A percentile compares a stretch with the other conserved stretches of the same genome.
These are phyloP conservation scores for Carpinus fangiana DNA, from an alignment of 306 rosid genomes.

Conservation along the genomic window DNA sequence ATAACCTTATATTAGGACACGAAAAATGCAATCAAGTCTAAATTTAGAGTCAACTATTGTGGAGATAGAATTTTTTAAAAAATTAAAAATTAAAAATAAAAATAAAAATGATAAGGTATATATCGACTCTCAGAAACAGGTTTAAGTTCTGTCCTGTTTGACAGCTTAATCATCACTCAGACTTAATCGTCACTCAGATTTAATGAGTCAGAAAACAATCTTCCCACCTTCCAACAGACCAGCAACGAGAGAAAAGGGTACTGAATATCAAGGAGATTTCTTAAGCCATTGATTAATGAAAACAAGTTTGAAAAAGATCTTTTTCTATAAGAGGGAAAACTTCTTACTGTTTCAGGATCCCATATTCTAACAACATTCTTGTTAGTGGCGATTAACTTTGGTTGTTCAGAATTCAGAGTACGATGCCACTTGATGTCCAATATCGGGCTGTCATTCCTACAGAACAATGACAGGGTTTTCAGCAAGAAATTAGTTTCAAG, in stretches of 20 bases:
- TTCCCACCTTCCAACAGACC: background rate
- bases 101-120: background rate
- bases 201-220: background rate
- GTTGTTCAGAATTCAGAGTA: conserved; percentile 66
- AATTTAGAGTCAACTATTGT: background rate
- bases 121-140: background rate
- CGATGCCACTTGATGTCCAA: conserved; percentile 95
- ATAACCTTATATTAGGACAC: background rate
- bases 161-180: background rate
- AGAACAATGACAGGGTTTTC: conserved; percentile 26
- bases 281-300: conserved; percentile 17
- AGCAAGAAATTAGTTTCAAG: conserved; percentile 7
- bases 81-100: no score
- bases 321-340: conserved; percentile 17
- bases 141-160: background rate
- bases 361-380: conserved; percentile 83
- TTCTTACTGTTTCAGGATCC: conserved; percentile 78
- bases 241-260: background rate
- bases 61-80: background rate
- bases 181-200: background rate
- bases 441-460: conserved; percentile 89
- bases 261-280: conserved; percentile 13
- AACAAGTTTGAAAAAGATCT: background rate
- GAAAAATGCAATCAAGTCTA: background rate
- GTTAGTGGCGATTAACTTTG: conserved; percentile 78